Conservation (phyloP, 306 rosid genomes). For the Begonia masoniana region DNA sequence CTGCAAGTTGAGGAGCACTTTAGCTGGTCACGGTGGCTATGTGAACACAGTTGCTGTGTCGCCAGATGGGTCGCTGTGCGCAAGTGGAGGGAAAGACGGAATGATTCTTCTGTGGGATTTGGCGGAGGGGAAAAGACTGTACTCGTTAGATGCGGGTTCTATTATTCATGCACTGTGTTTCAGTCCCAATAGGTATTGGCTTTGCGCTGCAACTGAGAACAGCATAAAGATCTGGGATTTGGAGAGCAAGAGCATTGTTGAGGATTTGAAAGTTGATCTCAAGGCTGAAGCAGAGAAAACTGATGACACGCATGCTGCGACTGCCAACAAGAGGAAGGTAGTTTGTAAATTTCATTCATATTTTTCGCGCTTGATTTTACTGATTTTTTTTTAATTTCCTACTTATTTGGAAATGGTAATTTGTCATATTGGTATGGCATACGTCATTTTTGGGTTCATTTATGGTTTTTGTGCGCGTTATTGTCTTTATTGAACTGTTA, state of each 20-base stretch:
- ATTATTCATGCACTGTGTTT: constrained; percentile 83
- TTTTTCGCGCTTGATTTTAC: background rate
- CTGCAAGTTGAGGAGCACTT: constrained; percentile 68
- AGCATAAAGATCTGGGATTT: constrained; percentile 99
- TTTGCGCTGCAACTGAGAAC: constrained; percentile 85
- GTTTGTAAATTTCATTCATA: background rate
- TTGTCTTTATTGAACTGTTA: too few relatives aligned
- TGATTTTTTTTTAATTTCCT: too few relatives aligned
- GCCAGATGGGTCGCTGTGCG: constrained; percentile 84
- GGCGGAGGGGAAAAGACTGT: constrained; percentile 77
- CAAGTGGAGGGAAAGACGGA: constrained; percentile 91
- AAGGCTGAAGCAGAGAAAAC: constrained; percentile 71
- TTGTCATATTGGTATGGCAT: too few relatives aligned
- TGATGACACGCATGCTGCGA: constrained; percentile 34
- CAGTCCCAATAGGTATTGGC: constrained; percentile 98
- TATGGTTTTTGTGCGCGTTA: too few relatives aligned
- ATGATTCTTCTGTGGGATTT: constrained; percentile 79
- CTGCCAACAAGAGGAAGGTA: constrained; percentile 70
- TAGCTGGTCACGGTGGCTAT: constrained; percentile 66
- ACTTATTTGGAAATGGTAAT: too few relatives aligned
- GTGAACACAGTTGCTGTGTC: constrained; percentile 97
- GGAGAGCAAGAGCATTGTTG: constrained; percentile 92
- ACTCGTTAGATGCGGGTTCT: constrained; percentile 62
- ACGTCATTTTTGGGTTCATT: too few relatives aligned
- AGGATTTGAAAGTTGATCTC: constrained; percentile 84